Evolutionary conservation across 1,284 basidiomycete genomes (phyloP), one percentile per base, ranked within the genome.

Genomic region (Fomitopsis palustris): DNA sequence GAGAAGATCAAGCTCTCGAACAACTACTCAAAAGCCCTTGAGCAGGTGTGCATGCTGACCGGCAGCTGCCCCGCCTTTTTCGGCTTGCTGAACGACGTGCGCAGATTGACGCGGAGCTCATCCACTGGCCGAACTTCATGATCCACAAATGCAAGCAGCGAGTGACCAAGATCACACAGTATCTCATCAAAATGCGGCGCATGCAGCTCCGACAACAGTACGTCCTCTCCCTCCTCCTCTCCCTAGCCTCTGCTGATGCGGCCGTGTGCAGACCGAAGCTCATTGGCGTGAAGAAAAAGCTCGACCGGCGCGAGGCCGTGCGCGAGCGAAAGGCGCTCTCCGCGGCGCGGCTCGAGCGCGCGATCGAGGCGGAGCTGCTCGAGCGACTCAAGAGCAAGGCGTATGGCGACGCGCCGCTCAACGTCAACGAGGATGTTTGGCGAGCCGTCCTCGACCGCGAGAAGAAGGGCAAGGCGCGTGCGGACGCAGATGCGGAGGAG

Each of bases 101-200:
- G 25, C 47, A 97, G 93, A 96, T 98, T 68, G 97, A 99, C 80
- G 86, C 85, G 63, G 94, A 98, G 71, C 83, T 99, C 64, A 84
- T 95, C 49, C 95, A 98, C 75, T 99, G 97, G 97, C 96, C 96
- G 10, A 96, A 95, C 68, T 99, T 97, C 74, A 88, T 89, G 57
- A 92, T 95, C 60, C 97, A 99, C 80, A 98, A 98, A 78, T 98
- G 96, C 82, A 99, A 99, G 81, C 97, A 99, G 77, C 86, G 97
- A 54, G 83, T 98, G 39, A 99, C 97, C 17, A 99, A 98, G 79
- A 98, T 99, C 68, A 99, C 96, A 0, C 97, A 99, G 75, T 99
- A 98, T 72, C 84, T 99, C 63, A 98, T 99, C 76, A 97, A 98
- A 80, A 95, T 99, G 92, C 83, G 97, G 60, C 86, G 93, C 43